Conservation (phyloP, 768 basidiomycete genomes). For the Tylopilus plumbeoviolaceoides region DNA sequence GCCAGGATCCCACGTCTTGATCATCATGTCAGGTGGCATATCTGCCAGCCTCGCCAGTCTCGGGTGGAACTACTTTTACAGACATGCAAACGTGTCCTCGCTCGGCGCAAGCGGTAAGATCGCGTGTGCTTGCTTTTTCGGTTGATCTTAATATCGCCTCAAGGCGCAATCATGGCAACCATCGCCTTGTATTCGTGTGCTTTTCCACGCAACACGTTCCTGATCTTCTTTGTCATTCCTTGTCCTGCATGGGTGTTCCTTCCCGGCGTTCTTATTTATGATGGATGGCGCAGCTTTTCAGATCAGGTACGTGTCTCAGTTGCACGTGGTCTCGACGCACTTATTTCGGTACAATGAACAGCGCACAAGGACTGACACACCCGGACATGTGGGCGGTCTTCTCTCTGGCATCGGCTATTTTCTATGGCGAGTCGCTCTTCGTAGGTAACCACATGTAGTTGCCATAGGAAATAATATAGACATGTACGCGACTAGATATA, state of each 20-base stretch:
- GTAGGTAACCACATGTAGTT: constrained; percentile 14
- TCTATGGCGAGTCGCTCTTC: constrained; percentile 28
- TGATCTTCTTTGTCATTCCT: constrained; percentile 73
- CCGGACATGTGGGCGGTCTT: constrained; percentile 69
- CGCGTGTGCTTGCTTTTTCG: background rate
- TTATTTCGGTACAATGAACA: constrained; percentile 22
- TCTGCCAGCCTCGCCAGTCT: constrained; percentile 46
- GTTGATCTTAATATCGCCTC: background rate
- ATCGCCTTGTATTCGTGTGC: constrained; percentile 71
- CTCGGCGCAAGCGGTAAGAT: constrained; percentile 74
- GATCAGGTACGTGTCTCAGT: constrained; percentile 29
- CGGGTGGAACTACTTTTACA: constrained; percentile 41
- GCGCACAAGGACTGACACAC: constrained; percentile 52
- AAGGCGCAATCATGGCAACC: constrained; percentile 69
- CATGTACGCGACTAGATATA: constrained; percentile 5
- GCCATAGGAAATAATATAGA: constrained; percentile 5
- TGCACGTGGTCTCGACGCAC: background rate
- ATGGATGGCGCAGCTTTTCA: constrained; percentile 32
- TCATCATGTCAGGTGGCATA: constrained; percentile 60
- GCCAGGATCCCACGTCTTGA: background rate
- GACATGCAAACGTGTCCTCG: constrained; percentile 30
- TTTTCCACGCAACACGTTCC: constrained; percentile 61
- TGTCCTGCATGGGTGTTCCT: constrained; percentile 77
- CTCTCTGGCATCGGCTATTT: constrained; percentile 58
- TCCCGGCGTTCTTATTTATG: constrained; percentile 47